These are phyloP conservation scores for Actinomortierella ambigua DNA, from an alignment of 371 early-diverging fungal genomes.

Conservation along the genomic window DNA sequence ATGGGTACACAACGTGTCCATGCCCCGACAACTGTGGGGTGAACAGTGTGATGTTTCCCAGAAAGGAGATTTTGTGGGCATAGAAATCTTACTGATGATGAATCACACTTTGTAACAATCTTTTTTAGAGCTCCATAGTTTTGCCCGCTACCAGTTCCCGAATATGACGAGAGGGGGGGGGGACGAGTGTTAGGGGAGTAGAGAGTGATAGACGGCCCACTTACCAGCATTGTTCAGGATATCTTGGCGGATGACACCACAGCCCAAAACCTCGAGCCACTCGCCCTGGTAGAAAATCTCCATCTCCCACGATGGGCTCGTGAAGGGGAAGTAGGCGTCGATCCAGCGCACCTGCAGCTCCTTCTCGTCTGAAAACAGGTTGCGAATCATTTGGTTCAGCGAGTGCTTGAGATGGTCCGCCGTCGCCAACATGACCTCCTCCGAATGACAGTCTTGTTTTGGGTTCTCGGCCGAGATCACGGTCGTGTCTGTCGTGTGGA, in stretches of 20 bases:
- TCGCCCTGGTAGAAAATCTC: constrained; percentile 91
- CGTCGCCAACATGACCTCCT: constrained; percentile 58
- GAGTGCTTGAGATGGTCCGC: constrained; percentile 76
- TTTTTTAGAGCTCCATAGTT: too few relatives aligned
- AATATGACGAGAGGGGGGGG: neutral
- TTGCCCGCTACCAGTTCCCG: too few relatives aligned
- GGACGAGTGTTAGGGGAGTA: neutral
- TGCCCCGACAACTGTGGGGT: too few relatives aligned
- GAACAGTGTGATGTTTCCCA: too few relatives aligned
- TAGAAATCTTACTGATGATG: too few relatives aligned
- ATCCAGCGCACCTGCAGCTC: constrained; percentile 93
- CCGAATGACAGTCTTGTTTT: constrained; percentile 58
- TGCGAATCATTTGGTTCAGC: constrained; percentile 80
- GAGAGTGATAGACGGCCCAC: neutral
- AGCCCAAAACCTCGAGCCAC: constrained; percentile 96
- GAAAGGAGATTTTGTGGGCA: too few relatives aligned
- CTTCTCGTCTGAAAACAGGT: constrained; percentile 69
- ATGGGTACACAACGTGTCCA: too few relatives aligned
- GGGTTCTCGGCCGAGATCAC: constrained; percentile 62
- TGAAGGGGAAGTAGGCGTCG: constrained; percentile 95
- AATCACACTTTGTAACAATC: too few relatives aligned
- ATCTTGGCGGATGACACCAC: constrained; percentile 89
- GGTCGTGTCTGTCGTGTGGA: constrained; percentile 62
- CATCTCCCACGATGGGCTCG: constrained; percentile 95
- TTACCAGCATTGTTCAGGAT: constrained; percentile 79